Conservation (phyloP, 1,284 basidiomycete species). For the Afroboletus lepidellus region DNA sequence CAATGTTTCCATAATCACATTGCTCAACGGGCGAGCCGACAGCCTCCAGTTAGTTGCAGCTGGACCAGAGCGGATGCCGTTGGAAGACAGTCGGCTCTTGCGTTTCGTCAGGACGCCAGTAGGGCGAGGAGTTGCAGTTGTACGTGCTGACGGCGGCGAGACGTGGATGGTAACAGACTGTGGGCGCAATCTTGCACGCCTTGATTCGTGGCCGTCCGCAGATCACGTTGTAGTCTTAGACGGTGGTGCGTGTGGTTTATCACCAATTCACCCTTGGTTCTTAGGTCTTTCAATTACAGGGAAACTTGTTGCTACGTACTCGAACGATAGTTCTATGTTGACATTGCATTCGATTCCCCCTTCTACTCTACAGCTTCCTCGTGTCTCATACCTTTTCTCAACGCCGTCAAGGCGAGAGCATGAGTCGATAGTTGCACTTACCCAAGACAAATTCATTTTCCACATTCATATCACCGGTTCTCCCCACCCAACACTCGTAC, state of each 20-base stretch:
- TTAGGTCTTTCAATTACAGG: conserved; percentile 22
- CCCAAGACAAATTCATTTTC: conserved; percentile 51
- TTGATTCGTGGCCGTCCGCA: conserved; percentile 49
- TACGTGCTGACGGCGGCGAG: conserved; percentile 59
- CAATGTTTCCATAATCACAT: conserved; percentile 50
- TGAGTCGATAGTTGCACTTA: conserved; percentile 62
- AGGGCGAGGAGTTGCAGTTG: conserved; percentile 66
- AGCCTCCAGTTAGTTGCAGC: conserved; percentile 46
- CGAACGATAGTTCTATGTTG: conserved; percentile 40
- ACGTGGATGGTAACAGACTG: conserved; percentile 54
- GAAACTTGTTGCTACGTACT: conserved; percentile 38
- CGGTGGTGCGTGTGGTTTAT: conserved; percentile 42
- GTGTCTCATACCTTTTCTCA: conserved; percentile 59
- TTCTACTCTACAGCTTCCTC: conserved; percentile 48
- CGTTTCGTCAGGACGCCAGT: conserved; percentile 74
- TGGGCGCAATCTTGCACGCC: conserved; percentile 44
- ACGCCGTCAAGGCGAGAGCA: conserved; percentile 50
- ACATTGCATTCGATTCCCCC: conserved; percentile 50
- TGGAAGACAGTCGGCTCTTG: conserved; percentile 52
- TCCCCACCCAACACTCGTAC: conserved; percentile 35
- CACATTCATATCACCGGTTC: conserved; percentile 44
- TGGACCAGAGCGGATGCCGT: conserved; percentile 39
- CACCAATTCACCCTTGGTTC: conserved; percentile 9
- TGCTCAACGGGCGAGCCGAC: conserved; percentile 58
- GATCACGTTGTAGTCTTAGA: conserved; percentile 69